Evolutionary conservation across 1,139 yeast genomes (phyloP).

Genomic region (Sugiyamaella pinicola): DNA sequence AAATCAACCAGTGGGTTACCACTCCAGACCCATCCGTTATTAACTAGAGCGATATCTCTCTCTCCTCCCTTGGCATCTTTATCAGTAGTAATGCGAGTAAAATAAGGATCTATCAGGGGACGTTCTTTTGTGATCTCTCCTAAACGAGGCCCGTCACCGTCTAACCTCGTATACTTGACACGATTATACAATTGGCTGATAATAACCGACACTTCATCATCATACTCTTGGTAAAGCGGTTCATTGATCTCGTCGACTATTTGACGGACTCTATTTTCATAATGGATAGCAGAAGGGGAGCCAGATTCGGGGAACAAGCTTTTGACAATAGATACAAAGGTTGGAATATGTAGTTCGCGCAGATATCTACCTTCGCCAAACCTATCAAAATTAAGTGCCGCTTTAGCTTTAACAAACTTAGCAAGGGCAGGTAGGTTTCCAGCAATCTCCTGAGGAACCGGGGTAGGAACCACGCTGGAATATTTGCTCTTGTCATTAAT

Average conservation of each 20-base stretch:
- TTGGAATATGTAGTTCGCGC: constrained; percentile 55
- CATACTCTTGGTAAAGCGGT: constrained; percentile 72
- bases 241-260: constrained; percentile 77
- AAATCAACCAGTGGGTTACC: constrained; percentile 92
- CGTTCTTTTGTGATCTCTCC: constrained; percentile 58
- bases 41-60: constrained; percentile 62
- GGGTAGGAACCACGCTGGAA: constrained; percentile 37
- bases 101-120: constrained; percentile 85
- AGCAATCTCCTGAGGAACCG: constrained; percentile 49
- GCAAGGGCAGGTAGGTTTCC: constrained; percentile 51
- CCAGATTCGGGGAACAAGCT: constrained; percentile 45
- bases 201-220: constrained; percentile 67
- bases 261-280: constrained; percentile 50
- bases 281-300: constrained; percentile 31
- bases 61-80: constrained; percentile 48
- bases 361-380: constrained; percentile 54
- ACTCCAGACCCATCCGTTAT: constrained; percentile 99
- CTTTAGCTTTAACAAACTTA: constrained; percentile 51
- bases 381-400: constrained; percentile 43
- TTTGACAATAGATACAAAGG: constrained; percentile 52
- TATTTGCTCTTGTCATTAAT: constrained; percentile 35
- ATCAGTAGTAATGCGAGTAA: constrained; percentile 61
- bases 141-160: constrained; percentile 73
- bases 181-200: constrained; percentile 72
- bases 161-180: constrained; percentile 73